Conservation (phyloP, 2,329 filamentous ascomycete genomes). For the Davidsoniella australis region DNA sequence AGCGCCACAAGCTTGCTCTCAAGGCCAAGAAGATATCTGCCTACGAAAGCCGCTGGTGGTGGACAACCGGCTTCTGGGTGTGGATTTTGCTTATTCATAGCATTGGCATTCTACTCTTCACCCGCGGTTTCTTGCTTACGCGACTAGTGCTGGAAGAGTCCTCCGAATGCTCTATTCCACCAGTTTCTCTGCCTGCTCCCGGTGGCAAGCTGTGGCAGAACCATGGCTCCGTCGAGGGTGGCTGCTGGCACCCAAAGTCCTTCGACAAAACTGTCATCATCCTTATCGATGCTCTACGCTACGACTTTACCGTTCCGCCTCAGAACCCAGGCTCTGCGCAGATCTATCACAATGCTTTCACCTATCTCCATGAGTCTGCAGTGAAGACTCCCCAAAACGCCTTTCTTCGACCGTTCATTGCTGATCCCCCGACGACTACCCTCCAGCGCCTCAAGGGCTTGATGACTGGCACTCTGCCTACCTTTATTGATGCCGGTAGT, state of each 20-base stretch:
- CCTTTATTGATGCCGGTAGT: slow-evolving; percentile 82
- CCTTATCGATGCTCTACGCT: slow-evolving; percentile 82
- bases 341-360: slow-evolving; percentile 71
- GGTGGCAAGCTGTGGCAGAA: slow-evolving; percentile 20
- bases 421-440: slow-evolving; percentile 87
- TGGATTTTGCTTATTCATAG: slow-evolving; percentile 59
- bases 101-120: slow-evolving; percentile 78
- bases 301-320: slow-evolving; percentile 87
- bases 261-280: slow-evolving; percentile 86
- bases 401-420: slow-evolving; percentile 86
- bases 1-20: slow-evolving; percentile 5
- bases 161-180: slow-evolving; percentile 51
- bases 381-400: slow-evolving; percentile 60
- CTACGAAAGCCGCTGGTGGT: slow-evolving; percentile 37
- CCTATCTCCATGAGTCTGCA: slow-evolving; percentile 72
- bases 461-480: slow-evolving; percentile 87
- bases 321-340: slow-evolving; percentile 27
- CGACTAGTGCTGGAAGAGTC: slow-evolving; percentile 63
- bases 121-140: slow-evolving; percentile 83
- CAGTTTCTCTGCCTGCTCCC: slow-evolving; percentile 32
- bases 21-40: slow-evolving; percentile 7
- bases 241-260: slow-evolving; percentile 91
- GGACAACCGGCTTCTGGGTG: slow-evolving; percentile 49
- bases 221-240: slow-evolving; percentile 33
- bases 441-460: slow-evolving; percentile 83